Evolutionary conservation across 2,329 filamentous ascomycete genomes (phyloP).

Genomic region (Chaetomiaceae sp.): DNA sequence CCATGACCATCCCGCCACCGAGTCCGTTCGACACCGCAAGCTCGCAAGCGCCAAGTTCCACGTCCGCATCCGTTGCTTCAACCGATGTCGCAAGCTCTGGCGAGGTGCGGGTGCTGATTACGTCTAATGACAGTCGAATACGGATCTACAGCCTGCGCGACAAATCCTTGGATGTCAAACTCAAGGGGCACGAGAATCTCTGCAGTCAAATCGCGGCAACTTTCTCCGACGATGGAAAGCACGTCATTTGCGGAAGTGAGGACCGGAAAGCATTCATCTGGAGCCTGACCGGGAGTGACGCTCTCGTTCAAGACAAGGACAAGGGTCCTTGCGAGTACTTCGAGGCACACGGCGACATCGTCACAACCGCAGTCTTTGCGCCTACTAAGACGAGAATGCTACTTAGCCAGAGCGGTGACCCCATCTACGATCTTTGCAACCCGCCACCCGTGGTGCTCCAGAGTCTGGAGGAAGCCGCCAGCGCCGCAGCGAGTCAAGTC

Average conservation of each 20-base stretch:
- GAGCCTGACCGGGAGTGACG: conserved; percentile 59
- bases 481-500: conserved; percentile 38
- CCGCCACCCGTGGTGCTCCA: conserved; percentile 83
- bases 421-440: conserved; percentile 94
- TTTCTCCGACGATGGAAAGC: conserved; percentile 80
- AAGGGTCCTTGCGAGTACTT: conserved; percentile 85
- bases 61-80: conserved; percentile 16
- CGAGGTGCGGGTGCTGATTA: conserved; percentile 80
- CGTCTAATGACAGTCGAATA: conserved; percentile 90
- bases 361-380: conserved; percentile 84
- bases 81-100: conserved; percentile 33
- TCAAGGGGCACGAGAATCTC: conserved; percentile 85
- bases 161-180: conserved; percentile 81
- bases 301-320: conserved; percentile 69
- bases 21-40: conserved; percentile 26
- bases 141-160: conserved; percentile 85
- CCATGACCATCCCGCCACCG: conserved; percentile 54
- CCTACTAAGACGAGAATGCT: conserved; percentile 73
- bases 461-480: conserved; percentile 60
- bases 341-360: conserved; percentile 82
- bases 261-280: conserved; percentile 88
- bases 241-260: conserved; percentile 90
- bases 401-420: conserved; percentile 77
- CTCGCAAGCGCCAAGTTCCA: conserved; percentile 2
- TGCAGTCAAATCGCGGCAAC: conserved; percentile 86